These are phyloP conservation scores for Leptosphaerulina australis DNA, from an alignment of 2,329 filamentous ascomycete species.

Conservation along the genomic window DNA sequence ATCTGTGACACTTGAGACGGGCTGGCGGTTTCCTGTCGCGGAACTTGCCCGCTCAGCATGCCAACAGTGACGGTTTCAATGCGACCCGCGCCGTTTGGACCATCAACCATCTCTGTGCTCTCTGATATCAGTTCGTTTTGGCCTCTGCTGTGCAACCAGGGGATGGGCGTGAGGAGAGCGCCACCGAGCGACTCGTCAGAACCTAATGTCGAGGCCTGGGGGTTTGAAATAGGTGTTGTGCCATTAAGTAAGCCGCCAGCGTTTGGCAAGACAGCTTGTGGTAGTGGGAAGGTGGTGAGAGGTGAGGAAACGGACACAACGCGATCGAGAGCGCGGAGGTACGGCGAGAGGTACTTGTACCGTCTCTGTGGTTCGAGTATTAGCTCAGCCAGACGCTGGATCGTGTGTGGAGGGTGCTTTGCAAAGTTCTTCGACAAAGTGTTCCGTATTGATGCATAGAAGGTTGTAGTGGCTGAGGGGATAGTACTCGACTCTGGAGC, in stretches of 20 bases:
- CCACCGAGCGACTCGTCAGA: constrained; percentile 90
- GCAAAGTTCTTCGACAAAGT: constrained; percentile 72
- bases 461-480: constrained; percentile 40
- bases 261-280: constrained; percentile 61
- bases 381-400: constrained; percentile 90
- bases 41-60: constrained; percentile 46
- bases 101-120: constrained; percentile 79
- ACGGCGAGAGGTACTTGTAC: constrained; percentile 81
- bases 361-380: constrained; percentile 76
- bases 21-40: constrained; percentile 20
- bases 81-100: constrained; percentile 76
- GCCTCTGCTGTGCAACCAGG: constrained; percentile 69
- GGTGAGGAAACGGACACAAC: constrained; percentile 88
- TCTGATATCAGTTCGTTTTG: constrained; percentile 72
- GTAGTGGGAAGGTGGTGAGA: constrained; percentile 80
- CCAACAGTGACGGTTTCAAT: constrained; percentile 83
- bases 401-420: constrained; percentile 82
- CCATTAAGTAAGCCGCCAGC: constrained; percentile 67
- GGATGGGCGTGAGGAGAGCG: constrained; percentile 89
- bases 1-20: constrained; percentile 33
- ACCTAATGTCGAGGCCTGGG: constrained; percentile 60
- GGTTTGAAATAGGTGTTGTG: constrained; percentile 51
- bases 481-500: constrained; percentile 33
- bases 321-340: constrained; percentile 88
- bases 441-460: constrained; percentile 45